phyloP scores from a whole-genome alignment of 805 yeast species.

The Metschnikowia cerradonensis region DNA sequence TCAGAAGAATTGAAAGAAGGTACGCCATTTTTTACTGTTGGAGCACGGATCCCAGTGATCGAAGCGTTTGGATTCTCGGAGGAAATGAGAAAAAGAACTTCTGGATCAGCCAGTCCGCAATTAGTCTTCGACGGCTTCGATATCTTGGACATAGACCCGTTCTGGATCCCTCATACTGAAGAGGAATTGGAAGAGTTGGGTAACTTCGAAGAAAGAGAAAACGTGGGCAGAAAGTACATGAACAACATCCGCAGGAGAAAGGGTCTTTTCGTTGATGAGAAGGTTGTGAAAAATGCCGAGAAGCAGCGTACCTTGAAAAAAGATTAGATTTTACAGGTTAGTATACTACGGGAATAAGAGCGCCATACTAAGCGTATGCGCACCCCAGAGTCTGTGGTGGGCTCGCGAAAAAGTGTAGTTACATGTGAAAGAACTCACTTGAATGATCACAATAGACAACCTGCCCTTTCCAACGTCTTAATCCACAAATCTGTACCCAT shows the following conservation, averaged over 20 bases:
- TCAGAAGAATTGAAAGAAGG: slow-evolving; percentile 98
- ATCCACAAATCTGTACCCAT: neutral
- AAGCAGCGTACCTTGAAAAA: slow-evolving; percentile 86
- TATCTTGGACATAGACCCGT: slow-evolving; percentile 86
- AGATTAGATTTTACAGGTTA: slow-evolving; percentile 35
- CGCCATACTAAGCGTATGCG: neutral
- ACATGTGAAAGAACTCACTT: neutral
- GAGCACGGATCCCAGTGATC: slow-evolving; percentile 83
- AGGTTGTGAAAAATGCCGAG: slow-evolving; percentile 87
- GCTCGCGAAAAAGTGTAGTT: slow-evolving; percentile 1
- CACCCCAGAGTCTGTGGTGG: slow-evolving; percentile 1
- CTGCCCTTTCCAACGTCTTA: neutral
- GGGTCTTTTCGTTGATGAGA: slow-evolving; percentile 86
- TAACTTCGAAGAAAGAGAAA: slow-evolving; percentile 87
- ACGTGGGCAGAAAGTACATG: slow-evolving; percentile 84
- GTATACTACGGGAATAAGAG: neutral
- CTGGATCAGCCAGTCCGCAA: slow-evolving; percentile 98
- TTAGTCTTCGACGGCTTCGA: slow-evolving; percentile 87
- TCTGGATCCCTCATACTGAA: slow-evolving; percentile 98
- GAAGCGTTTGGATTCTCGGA: slow-evolving; percentile 97
- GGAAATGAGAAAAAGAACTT: slow-evolving; percentile 85
- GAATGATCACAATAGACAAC: neutral
- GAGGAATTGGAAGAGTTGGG: slow-evolving; percentile 94
- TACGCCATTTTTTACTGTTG: slow-evolving; percentile 88
- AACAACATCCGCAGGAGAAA: slow-evolving; percentile 77